Conservation (phyloP, 306 rosid species). For the Urtica urens region DNA sequence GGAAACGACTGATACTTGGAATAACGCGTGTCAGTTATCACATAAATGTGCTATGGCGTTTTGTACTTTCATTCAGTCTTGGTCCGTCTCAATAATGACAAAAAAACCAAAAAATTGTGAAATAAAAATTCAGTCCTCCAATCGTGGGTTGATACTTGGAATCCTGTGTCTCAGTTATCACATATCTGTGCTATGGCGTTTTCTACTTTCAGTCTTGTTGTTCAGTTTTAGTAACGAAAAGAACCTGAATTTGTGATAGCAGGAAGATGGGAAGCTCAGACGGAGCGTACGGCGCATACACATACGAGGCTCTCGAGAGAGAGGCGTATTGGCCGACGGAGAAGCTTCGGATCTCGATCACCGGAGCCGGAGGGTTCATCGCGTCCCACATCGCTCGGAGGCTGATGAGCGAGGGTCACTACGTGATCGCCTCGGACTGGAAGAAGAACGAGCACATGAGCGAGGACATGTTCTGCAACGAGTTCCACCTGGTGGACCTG, state of each 20-base stretch:
- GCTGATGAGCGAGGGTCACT: conserved; percentile 86
- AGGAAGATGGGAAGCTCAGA: conserved; percentile 86
- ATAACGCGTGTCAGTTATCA: no score
- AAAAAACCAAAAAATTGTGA: no score
- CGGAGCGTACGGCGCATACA: conserved; percentile 58
- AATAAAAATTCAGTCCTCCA: no score
- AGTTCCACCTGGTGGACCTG: conserved; percentile 89
- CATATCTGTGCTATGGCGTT: no score
- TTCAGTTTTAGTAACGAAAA: no score
- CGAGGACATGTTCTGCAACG: conserved; percentile 94
- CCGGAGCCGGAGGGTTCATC: conserved; percentile 95
- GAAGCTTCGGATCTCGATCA: conserved; percentile 76
- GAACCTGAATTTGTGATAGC: conserved; percentile 6
- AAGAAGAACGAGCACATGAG: conserved; percentile 97
- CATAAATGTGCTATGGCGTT: no score
- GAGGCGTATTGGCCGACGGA: conserved; percentile 89
- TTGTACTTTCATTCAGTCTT: no score
- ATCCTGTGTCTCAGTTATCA: no score
- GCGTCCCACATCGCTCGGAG: conserved; percentile 98
- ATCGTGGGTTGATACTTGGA: no score
- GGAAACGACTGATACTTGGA: no score
- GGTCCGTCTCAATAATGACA: no score
- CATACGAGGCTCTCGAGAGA: conserved; percentile 71
- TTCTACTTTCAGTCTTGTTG: no score
- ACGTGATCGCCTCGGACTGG: conserved; percentile 96